phyloP scores from a whole-genome alignment of 2,329 filamentous ascomycete species.

The Pseudogymnoascus sp. region DNA sequence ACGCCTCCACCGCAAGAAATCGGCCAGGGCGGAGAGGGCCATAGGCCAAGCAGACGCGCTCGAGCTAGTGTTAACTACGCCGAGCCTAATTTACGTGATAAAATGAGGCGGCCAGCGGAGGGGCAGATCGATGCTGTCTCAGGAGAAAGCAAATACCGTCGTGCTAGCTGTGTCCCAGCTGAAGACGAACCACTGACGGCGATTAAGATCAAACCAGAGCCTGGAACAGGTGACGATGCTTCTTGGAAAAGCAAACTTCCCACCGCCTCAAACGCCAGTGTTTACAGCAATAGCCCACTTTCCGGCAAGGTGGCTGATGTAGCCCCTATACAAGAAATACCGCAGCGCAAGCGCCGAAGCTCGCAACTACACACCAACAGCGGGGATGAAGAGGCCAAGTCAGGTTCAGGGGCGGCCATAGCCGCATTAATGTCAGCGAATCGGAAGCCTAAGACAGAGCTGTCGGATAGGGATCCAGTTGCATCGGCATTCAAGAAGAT shows the following conservation, averaged over 20 bases:
- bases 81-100: conserved; percentile 72
- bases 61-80: conserved; percentile 70
- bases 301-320: conserved; percentile 23
- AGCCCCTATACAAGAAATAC: conserved; percentile 25
- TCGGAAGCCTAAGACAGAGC: conserved; percentile 25
- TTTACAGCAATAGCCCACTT: conserved; percentile 29
- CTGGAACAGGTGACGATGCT: conserved; percentile 24
- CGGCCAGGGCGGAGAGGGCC: conserved; percentile 48
- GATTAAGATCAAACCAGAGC: conserved; percentile 26
- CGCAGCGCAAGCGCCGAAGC: conserved; percentile 29
- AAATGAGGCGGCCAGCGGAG: conserved; percentile 77
- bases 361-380: conserved; percentile 25
- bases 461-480: conserved; percentile 21
- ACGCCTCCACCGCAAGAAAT: conserved; percentile 57
- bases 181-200: conserved; percentile 22
- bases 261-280: conserved; percentile 20
- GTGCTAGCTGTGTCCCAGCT: conserved; percentile 24
- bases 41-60: conserved; percentile 61
- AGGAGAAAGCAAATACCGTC: conserved; percentile 48
- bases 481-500: conserved; percentile 11
- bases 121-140: conserved; percentile 68
- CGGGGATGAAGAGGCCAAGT: background rate
- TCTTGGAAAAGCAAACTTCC: conserved; percentile 27
- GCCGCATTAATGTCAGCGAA: conserved; percentile 28
- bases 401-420: conserved; percentile 24